phyloP scores from a whole-genome alignment of 1,284 basidiomycete species.

The Marasmius tenuissimus region DNA sequence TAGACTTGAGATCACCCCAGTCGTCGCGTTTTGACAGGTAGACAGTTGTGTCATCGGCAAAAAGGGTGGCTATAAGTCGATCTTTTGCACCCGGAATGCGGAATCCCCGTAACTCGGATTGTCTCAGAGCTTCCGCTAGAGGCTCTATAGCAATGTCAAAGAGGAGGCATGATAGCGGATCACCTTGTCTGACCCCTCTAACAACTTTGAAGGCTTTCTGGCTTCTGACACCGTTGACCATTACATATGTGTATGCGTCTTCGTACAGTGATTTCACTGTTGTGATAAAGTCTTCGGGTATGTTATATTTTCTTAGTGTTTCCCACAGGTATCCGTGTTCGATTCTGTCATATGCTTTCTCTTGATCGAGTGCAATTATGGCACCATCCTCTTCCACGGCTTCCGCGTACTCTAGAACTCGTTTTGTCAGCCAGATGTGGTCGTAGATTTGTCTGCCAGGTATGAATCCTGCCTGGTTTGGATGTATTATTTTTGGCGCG shows the following conservation, averaged over 20 bases:
- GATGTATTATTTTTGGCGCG: constrained; percentile 8
- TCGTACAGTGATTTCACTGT: constrained; percentile 17
- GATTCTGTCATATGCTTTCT: not conserved
- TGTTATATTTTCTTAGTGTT: constrained; percentile 10
- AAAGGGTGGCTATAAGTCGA: not conserved
- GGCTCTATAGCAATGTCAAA: not conserved
- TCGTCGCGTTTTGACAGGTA: not conserved
- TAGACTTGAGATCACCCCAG: not conserved
- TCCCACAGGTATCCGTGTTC: constrained; percentile 18
- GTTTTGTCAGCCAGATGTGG: constrained; percentile 15
- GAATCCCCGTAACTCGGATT: not conserved
- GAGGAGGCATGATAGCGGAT: constrained; percentile 28
- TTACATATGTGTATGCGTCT: constrained; percentile 14
- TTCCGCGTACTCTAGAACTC: constrained; percentile 20
- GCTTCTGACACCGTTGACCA: constrained; percentile 20
- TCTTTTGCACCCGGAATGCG: not conserved
- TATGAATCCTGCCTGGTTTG: constrained; percentile 21
- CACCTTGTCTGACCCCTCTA: constrained; percentile 16
- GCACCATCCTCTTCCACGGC: constrained; percentile 15
- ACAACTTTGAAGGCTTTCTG: not conserved
- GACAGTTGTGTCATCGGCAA: not conserved
- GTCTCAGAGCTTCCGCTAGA: not conserved
- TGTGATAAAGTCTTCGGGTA: constrained; percentile 16
- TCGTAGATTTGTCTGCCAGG: constrained; percentile 17
- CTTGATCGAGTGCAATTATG: constrained; percentile 9